Evolutionary conservation across 2,329 filamentous ascomycete species (phyloP).

Genomic region (Fusarium redolens): DNA sequence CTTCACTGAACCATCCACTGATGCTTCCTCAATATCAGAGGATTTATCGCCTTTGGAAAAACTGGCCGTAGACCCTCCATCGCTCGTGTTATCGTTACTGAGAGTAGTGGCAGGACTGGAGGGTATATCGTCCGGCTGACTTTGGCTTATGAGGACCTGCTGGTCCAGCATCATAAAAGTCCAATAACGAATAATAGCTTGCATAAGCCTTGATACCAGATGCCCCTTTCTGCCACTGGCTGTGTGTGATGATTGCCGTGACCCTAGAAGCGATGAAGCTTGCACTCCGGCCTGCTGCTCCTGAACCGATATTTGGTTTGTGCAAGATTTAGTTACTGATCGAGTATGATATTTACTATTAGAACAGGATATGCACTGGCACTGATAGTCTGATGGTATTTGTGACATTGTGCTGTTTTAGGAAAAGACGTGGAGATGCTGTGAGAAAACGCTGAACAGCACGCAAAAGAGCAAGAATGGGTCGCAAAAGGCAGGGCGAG

Average conservation of each 20-base stretch:
- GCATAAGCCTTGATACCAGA: neutral
- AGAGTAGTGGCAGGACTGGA: conserved; percentile 2
- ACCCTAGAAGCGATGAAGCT: neutral
- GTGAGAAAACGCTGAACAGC: neutral
- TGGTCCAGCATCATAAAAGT: neutral
- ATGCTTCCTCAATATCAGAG: neutral
- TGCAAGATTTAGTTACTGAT: neutral
- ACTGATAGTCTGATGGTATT: neutral
- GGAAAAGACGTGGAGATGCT: neutral
- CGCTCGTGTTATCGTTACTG: neutral
- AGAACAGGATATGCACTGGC: neutral
- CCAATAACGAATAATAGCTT: neutral
- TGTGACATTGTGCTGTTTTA: neutral
- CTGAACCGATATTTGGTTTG: neutral
- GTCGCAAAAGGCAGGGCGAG: neutral
- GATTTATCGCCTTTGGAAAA: neutral
- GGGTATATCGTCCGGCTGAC: neutral
- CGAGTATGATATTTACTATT: neutral
- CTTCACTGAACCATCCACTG: neutral
- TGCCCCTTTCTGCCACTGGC: neutral
- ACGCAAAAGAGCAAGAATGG: neutral
- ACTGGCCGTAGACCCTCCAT: neutral
- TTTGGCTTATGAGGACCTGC: neutral
- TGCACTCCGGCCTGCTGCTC: neutral
- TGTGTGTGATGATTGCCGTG: neutral